Base-by-base conservation (phyloP, 2,329 filamentous ascomycete genomes). In the Scedosporium minutisporum region DNA sequence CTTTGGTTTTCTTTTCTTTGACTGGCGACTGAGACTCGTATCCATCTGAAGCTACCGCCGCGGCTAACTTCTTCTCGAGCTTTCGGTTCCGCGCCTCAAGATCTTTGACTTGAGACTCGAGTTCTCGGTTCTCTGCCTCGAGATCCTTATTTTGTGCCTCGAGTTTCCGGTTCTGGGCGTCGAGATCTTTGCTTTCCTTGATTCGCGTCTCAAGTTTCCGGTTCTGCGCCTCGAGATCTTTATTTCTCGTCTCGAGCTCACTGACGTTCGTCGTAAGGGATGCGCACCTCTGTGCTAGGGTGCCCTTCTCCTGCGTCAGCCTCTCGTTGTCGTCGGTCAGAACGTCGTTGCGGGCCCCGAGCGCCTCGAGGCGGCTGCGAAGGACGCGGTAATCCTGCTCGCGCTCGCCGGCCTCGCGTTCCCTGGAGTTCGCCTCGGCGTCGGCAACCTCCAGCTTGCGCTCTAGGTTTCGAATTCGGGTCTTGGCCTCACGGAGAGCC, bases 251-350 rank as follows among this genome's bases (percentile, higher is more conserved):
- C 12, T 61, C 59, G 18, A 55, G 33, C 27, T 62, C 29, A 3
- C 12, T 48, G 21, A 41, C 18, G 12, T 42, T 25, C 14, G 29
- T n/a, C 16, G 55, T 25, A 5, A 62, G 60, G 9, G 25, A 21
- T 9, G 51, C 29, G 21, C 27, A 27, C 60, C 21, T 51, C 42
- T 55, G 21, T 2, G 53, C 41, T 5, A 63, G 42, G 38, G 23
- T 18, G 12, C 7, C 18, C 61, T 41, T 59, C 51, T 63, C 57
- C 27, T 25, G 18, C 10, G 23, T 51, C 5, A 63, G 29, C 42
- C 61, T 48, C 16, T 75, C 71, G 66, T 76, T 74, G 68, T 70
- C 72, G 62, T 67, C 64, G 69, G 74, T 72, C 65, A 75, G 71
- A n/a, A 72, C 73, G 10, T 65, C 64, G 61, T 63, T 51, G 2